Percentiles rank a stretch among this genome's conserved stretches.
These are phyloP conservation scores for Orbilia blumenaviensis DNA, from an alignment of 2,329 filamentous ascomycete genomes.

Conservation along the genomic window DNA sequence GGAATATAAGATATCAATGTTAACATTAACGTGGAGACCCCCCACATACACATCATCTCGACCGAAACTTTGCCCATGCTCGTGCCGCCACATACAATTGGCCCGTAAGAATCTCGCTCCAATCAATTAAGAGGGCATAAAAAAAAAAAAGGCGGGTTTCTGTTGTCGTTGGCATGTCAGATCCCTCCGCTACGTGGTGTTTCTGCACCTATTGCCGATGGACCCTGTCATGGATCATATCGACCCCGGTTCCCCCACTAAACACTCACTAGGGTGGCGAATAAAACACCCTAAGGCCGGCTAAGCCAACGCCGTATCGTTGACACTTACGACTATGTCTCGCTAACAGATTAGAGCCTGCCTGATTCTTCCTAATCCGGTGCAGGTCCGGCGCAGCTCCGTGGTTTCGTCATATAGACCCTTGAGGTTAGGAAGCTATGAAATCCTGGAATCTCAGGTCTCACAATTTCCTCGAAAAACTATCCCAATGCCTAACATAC, in stretches of 20 bases:
- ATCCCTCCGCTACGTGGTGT: conserved; percentile 14
- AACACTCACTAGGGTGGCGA: not conserved
- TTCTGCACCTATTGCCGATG: not conserved
- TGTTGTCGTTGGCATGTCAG: conserved; percentile 2
- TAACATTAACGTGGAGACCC: not conserved
- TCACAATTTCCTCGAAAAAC: not conserved
- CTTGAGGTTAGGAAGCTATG: conserved; percentile 1
- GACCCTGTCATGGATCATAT: conserved; percentile 1
- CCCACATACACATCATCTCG: not conserved
- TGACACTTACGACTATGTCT: not conserved
- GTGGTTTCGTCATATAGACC: not conserved
- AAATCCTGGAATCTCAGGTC: not conserved
- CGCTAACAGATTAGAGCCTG: not conserved
- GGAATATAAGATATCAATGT: no score
- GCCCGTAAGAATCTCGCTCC: not conserved
- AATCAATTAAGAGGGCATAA: not conserved
- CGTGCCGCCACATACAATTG: not conserved
- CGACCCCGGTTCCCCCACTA: not conserved
- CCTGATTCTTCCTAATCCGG: not conserved
- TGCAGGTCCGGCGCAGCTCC: not conserved
- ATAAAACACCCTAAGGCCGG: no score
- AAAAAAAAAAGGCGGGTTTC: not conserved
- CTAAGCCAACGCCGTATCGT: not conserved
- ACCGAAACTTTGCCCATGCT: not conserved
- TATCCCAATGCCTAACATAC: no score